A percentile compares a stretch with the other conserved stretches of the same genome.
Conservation (phyloP, 208 protist species). For the Trypanosoma cruzi region DNA sequence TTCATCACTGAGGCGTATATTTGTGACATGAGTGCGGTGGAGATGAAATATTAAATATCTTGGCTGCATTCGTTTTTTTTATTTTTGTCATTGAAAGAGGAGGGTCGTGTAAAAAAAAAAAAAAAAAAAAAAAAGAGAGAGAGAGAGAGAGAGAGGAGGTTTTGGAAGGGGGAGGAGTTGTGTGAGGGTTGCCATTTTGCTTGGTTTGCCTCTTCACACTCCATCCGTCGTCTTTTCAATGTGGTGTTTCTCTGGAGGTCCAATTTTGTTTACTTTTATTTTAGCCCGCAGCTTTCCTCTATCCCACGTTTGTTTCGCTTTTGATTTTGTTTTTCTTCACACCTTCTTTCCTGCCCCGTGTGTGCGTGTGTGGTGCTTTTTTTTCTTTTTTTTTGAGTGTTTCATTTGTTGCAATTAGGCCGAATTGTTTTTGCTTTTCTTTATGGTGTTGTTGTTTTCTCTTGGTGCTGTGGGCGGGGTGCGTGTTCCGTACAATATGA, state of each 20-base stretch:
- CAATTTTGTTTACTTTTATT: conserved; percentile 7
- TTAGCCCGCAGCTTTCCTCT: no score
- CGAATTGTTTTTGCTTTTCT: conserved; percentile 4
- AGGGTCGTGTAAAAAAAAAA: background rate
- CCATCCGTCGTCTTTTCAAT: background rate
- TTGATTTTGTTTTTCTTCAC: no score
- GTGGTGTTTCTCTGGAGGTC: background rate
- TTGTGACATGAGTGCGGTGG: conserved; percentile 28
- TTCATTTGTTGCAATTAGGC: background rate
- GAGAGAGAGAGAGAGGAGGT: conserved; percentile 1
- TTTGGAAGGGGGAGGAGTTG: no score
- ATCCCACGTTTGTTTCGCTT: background rate
- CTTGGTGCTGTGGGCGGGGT: background rate
- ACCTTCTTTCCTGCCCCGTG: no score
- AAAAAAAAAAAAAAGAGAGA: background rate
- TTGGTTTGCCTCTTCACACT: background rate
- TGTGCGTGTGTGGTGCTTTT: no score
- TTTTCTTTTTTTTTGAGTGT: conserved; percentile 1
- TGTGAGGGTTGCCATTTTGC: background rate
- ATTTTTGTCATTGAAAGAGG: background rate
- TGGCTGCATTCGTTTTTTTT: no score
- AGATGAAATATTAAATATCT: no score
- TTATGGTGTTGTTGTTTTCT: background rate
- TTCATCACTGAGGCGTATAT: conserved; percentile 29
- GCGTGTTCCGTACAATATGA: background rate